Percentiles rank a stretch among this genome's conserved stretches.
Conservation (phyloP, 176 grass and related monocot genomes). For the Triticum monococcum region DNA sequence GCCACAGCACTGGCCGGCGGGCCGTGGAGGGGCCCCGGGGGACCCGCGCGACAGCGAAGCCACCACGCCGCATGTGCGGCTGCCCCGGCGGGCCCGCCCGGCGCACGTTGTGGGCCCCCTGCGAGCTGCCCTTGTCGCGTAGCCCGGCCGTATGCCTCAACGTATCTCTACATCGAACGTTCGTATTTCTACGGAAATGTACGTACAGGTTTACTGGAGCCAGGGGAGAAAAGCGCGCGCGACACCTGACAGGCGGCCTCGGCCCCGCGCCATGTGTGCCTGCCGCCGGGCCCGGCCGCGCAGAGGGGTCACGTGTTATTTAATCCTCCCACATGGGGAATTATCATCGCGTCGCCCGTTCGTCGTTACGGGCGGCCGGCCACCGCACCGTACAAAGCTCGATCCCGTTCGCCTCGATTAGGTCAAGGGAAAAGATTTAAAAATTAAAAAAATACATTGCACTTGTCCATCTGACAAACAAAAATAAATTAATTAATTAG, state of each 20-base stretch:
- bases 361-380: not conserved
- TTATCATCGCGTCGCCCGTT: not conserved
- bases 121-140: constrained; percentile 14
- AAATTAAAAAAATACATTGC: too few relatives aligned
- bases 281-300: not conserved
- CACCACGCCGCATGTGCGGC: constrained; percentile 7
- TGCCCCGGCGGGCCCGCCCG: not conserved
- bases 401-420: not conserved
- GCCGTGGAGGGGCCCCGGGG: not conserved
- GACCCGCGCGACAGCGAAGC: constrained; percentile 8
- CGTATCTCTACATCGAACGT: not conserved
- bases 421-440: not conserved
- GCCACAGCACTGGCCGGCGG: not conserved
- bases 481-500: too few relatives aligned
- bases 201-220: not conserved
- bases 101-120: not conserved
- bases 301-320: constrained; percentile 1
- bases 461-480: too few relatives aligned
- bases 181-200: not conserved
- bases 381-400: not conserved
- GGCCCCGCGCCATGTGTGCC: not conserved
- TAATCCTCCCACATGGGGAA: not conserved
- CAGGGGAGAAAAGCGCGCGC: not conserved
- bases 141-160: not conserved
- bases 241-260: not conserved